Evolutionary conservation across 768 basidiomycete species (phyloP).

Genomic region (Suillus occidentalis): DNA sequence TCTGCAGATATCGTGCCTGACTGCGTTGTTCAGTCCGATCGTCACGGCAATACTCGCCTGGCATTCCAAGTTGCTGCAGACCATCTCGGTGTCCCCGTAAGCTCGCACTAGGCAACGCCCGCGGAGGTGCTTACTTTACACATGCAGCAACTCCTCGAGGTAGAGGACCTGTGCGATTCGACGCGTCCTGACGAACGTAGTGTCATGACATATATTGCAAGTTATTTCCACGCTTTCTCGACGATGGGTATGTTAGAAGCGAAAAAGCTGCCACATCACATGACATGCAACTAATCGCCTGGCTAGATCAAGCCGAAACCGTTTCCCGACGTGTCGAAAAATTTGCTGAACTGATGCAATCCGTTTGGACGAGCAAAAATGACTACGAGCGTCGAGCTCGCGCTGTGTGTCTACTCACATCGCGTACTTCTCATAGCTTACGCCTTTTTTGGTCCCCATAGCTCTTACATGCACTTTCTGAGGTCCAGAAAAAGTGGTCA

Average conservation of each 20-base stretch:
- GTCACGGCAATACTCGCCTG: constrained; percentile 78
- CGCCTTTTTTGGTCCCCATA: constrained; percentile 23
- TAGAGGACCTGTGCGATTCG: constrained; percentile 89
- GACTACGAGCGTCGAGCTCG: constrained; percentile 90
- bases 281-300: not conserved
- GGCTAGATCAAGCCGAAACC: constrained; percentile 88
- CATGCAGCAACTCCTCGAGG: constrained; percentile 87
- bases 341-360: constrained; percentile 94
- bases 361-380: constrained; percentile 82
- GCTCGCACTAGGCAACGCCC: constrained; percentile 26
- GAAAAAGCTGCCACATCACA: not conserved
- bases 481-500: constrained; percentile 71
- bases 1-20: constrained; percentile 11
- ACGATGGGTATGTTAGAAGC: constrained; percentile 72
- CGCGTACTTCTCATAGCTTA: not conserved
- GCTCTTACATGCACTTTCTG: constrained; percentile 66
- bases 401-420: constrained; percentile 43
- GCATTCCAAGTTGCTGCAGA: constrained; percentile 90
- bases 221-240: constrained; percentile 97
- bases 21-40: constrained; percentile 52
- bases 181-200: constrained; percentile 91
- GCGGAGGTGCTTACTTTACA: not conserved
- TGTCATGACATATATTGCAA: constrained; percentile 98
- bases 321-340: constrained; percentile 92
- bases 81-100: constrained; percentile 86